These are phyloP conservation scores for Fusarium guadeloupense DNA, from an alignment of 2,329 filamentous ascomycete species.

Conservation along the genomic window DNA sequence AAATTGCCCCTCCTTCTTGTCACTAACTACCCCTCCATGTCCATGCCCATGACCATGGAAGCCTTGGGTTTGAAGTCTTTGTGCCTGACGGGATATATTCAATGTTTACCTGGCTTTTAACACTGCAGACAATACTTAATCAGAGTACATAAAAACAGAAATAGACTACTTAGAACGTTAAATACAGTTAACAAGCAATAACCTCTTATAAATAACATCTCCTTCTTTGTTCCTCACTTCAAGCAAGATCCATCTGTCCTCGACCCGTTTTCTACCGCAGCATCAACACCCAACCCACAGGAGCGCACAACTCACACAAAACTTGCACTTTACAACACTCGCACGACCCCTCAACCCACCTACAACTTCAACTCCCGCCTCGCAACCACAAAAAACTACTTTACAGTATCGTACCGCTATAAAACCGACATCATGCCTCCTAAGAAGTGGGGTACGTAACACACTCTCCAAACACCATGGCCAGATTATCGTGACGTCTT, in stretches of 20 bases:
- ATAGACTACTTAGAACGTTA: not conserved
- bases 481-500: slow-evolving; percentile 8
- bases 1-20: slow-evolving; percentile 26
- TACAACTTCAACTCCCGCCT: slow-evolving; percentile 3
- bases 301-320: slow-evolving; percentile 37
- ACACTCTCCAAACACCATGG: slow-evolving; percentile 2
- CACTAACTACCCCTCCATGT: slow-evolving; percentile 19
- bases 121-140: too few species aligned
- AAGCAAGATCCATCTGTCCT: slow-evolving; percentile 26
- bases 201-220: not conserved
- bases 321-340: slow-evolving; percentile 27
- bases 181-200: not conserved
- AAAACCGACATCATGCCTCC: slow-evolving; percentile 54
- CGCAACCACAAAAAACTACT: slow-evolving; percentile 22
- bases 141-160: not conserved
- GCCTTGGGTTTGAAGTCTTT: slow-evolving; percentile 20
- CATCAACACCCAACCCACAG: slow-evolving; percentile 33
- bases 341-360: not conserved
- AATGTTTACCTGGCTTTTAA: not conserved
- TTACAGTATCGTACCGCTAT: not conserved
- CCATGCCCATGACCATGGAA: too few species aligned
- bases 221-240: slow-evolving; percentile 7
- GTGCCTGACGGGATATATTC: slow-evolving; percentile 28
- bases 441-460: slow-evolving; percentile 55
- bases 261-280: slow-evolving; percentile 38